Evolutionary conservation across 148 eudicot genomes (phyloP), one percentile per base, ranked within the genome.

Genomic region (Diospyros lotus): DNA sequence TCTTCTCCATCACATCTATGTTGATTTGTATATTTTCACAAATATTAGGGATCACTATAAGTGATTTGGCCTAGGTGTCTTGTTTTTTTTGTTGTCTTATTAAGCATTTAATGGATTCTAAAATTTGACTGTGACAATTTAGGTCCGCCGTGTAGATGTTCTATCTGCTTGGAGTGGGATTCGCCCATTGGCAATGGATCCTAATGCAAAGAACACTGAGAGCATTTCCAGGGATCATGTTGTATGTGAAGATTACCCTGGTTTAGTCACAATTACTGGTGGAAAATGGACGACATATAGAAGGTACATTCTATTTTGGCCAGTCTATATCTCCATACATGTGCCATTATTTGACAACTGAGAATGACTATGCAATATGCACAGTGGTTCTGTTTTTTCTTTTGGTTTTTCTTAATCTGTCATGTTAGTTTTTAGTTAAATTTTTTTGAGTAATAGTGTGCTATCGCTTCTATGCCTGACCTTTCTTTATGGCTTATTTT

Each of bases 151-250:
- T 54, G 80, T 76, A 66, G 98, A 94, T 88, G 98, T 94, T 66
- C 93, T 94, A 76, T 94, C 98, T 68, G 98, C 98, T 64, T 94
- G 98, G 98, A 94, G 98, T 83, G 98, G 98, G 74, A 94, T 94
- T 68, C 93, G 98, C 8, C 98, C 98, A 64, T 76, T 94, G 86
- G 98, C 98, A n/a, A 84, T 78, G 75, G 98, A 94, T 80, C 98
- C 98, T 66, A 92, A 70, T 68, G 97, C 98, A 53, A 94, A 92
- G 69, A 94, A 80, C 80, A 94, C 98, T 0, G 98, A 92, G 73
- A 92, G 96, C 83, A 92, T 95, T 62, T 95, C 98, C 39, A 85
- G 98, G 62, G 98, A 95, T 83, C 98, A 95, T 80, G 94, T 95
- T 73, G 96, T 95, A 10, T 84, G 85, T 79, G 98, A 95, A 91